phyloP scores from a whole-genome alignment of 148 eudicot species.

The Chenopodium quinoa region DNA sequence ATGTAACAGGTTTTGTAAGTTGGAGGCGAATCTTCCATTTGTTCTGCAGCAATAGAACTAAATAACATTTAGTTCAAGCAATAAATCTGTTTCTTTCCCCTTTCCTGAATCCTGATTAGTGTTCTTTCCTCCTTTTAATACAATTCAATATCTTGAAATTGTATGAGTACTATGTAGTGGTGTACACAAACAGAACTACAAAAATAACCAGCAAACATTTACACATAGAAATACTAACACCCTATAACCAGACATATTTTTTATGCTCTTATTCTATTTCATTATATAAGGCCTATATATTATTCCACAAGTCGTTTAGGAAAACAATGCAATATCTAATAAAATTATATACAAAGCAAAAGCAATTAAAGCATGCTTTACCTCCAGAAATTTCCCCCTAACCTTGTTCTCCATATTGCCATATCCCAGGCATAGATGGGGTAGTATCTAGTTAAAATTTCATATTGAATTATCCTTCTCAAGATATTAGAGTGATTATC shows the following conservation, averaged over 20 bases:
- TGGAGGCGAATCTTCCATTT: conserved; percentile 97
- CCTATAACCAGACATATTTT: not conserved
- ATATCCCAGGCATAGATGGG: too few relatives aligned
- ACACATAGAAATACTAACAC: not conserved
- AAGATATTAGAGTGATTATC: not conserved
- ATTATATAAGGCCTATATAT: too few relatives aligned
- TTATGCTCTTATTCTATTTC: too few relatives aligned
- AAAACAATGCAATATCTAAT: too few relatives aligned
- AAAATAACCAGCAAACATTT: not conserved
- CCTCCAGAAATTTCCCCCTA: too few relatives aligned
- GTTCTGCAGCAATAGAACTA: conserved; percentile 47
- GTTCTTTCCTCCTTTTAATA: not conserved
- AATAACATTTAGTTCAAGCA: conserved; percentile 16
- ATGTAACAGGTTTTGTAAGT: conserved; percentile 92
- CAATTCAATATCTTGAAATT: not conserved
- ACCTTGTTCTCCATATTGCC: too few relatives aligned
- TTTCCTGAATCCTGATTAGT: too few relatives aligned
- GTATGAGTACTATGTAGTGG: not conserved
- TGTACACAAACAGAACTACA: not conserved
- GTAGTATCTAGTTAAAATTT: too few relatives aligned
- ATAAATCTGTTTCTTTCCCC: not conserved
- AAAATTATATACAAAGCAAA: too few relatives aligned
- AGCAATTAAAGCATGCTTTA: too few relatives aligned
- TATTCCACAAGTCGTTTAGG: too few relatives aligned
- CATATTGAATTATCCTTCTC: not conserved